Conservation (phyloP, 2,329 filamentous ascomycete species). For the Rhinocladiella mackenziei region DNA sequence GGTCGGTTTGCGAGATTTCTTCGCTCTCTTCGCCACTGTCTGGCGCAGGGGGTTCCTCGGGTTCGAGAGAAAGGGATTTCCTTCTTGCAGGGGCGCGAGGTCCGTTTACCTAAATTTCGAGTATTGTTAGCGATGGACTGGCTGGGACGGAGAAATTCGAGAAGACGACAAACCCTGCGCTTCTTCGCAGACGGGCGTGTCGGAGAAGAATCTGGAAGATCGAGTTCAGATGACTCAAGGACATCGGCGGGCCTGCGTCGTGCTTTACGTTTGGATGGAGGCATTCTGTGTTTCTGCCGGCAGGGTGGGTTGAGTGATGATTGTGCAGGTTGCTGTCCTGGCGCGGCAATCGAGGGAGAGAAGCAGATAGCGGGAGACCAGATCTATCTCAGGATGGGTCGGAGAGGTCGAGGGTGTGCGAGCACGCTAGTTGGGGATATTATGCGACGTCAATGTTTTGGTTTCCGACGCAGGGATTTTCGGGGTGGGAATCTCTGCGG, state of each 20-base stretch:
- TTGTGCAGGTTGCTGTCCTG: not conserved
- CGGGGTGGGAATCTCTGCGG: slow-evolving; percentile 7
- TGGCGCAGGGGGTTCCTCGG: slow-evolving; percentile 40
- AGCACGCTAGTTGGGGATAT: slow-evolving; percentile 11
- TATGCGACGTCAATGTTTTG: slow-evolving; percentile 27
- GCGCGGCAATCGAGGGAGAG: no score
- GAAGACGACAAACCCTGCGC: slow-evolving; percentile 41
- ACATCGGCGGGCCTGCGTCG: slow-evolving; percentile 23
- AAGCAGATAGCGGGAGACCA: no score
- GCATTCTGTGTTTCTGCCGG: slow-evolving; percentile 16
- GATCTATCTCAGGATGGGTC: no score
- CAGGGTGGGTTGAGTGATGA: not conserved
- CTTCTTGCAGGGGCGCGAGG: slow-evolving; percentile 14
- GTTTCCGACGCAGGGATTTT: slow-evolving; percentile 24
- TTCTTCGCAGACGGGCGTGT: slow-evolving; percentile 46
- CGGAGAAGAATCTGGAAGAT: slow-evolving; percentile 47
- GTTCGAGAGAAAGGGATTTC: slow-evolving; percentile 33
- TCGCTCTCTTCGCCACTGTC: slow-evolving; percentile 43
- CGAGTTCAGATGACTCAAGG: slow-evolving; percentile 38
- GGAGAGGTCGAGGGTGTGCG: slow-evolving; percentile 1
- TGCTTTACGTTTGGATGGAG: slow-evolving; percentile 28
- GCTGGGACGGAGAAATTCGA: slow-evolving; percentile 2
- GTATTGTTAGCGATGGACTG: slow-evolving; percentile 5
- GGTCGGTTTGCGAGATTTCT: slow-evolving; percentile 40
- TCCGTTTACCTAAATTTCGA: slow-evolving; percentile 18